Base-by-base conservation (phyloP, 768 basidiomycete genomes). In the Suillus americanus region DNA sequence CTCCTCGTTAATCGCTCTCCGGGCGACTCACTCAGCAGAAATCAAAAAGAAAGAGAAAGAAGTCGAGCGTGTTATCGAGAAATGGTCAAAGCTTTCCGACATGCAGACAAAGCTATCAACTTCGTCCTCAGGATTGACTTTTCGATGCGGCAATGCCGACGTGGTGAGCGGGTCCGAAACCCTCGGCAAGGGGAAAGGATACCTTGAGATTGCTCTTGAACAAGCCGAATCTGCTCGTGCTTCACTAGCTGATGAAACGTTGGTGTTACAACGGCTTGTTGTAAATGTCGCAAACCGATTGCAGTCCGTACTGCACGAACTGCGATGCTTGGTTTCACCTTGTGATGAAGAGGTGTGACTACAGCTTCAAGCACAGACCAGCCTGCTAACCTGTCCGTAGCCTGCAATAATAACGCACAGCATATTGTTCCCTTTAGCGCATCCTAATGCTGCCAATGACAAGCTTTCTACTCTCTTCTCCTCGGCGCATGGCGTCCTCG, bases 31-130 rank as follows among this genome's bases (percentile, higher is more conserved):
- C 66, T 82, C 85, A 63, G 80, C 82, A 41, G 94, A 95, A 72
- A 73, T 92, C 40, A 93, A 89, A 82, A 91, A 90, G 80, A 86
- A 85, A 70, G 93, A 95, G 68, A 89, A 89, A 68, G 92, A 95
- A 46, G 76, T 88, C 20, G 92, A 94, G 69, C 83, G 87, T 20
- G 86, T 90, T 72, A 68, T 84, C 33, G 92, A 94, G 57, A 87
- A 86, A 67, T 93, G 91, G 90, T 78, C 81, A 35, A 93, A 88
- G 71, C 73, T 94, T 20, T 77, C 85, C 6, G 92, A 93, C 63
- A 73, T 81, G 12, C 93, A 94, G 74, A 73, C 83, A 0, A 91
- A 88, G 73, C 76, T 89, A 6, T 78, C 79, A 14, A 68, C 76
- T 0, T 71, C 79, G 1, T 75, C 82, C 5, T 81, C 85, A 62